Conservation (phyloP, 768 basidiomycete genomes). For the Terana coerulea region DNA sequence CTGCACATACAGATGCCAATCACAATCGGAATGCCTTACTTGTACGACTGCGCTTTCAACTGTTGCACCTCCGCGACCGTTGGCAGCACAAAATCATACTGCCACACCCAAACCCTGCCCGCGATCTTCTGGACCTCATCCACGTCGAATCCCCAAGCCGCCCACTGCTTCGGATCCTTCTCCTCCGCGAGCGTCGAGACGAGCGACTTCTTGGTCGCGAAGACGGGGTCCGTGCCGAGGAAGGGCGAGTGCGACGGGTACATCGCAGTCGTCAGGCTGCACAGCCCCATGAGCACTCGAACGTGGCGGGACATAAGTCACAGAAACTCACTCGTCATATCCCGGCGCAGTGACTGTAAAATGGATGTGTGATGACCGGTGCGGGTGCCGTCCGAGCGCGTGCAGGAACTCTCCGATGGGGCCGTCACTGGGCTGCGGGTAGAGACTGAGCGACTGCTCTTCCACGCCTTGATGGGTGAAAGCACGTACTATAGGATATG, state of each 20-base stretch:
- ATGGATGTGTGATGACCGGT: slow-evolving; percentile 32
- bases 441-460: not conserved
- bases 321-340: slow-evolving; percentile 30
- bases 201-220: slow-evolving; percentile 32
- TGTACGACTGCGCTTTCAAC: slow-evolving; percentile 13
- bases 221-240: slow-evolving; percentile 34
- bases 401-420: slow-evolving; percentile 28
- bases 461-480: not conserved
- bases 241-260: slow-evolving; percentile 33
- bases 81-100: slow-evolving; percentile 29
- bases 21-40: no score
- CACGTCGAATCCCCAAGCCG: slow-evolving; percentile 26
- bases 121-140: slow-evolving; percentile 24
- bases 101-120: slow-evolving; percentile 31
- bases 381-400: slow-evolving; percentile 29
- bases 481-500: slow-evolving; percentile 29
- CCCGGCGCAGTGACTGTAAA: slow-evolving; percentile 30
- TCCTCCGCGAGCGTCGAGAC: slow-evolving; percentile 27
- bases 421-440: slow-evolving; percentile 26
- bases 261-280: slow-evolving; percentile 29
- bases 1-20: no score
- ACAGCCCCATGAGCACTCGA: not conserved
- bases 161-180: slow-evolving; percentile 25
- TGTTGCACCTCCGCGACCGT: slow-evolving; percentile 27
- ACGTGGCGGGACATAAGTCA: not conserved